Base-by-base conservation (phyloP, 2,329 filamentous ascomycete species). In the Diaporthe ilicicola region DNA sequence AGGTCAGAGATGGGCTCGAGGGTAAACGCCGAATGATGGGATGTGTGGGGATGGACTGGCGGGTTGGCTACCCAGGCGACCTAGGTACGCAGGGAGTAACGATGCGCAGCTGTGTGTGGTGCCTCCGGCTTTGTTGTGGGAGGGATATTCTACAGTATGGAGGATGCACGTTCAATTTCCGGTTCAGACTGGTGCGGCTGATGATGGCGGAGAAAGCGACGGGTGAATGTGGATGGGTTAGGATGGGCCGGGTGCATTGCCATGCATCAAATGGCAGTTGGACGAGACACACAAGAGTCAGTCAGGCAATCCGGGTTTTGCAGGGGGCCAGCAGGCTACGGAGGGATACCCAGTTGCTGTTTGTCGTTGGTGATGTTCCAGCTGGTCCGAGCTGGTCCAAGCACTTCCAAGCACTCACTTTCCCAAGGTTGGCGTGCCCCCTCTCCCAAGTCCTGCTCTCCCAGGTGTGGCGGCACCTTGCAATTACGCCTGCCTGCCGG, bases 351-450 rank as follows among this genome's bases (percentile, higher is more conserved):
- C 44, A 64, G 84, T 65, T 83, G 84, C 69, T 86, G 83, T 82
- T 91, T 88, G 46, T 82, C 82, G 61, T 90, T 88, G 44, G 85
- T 86, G 73, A 90, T 86, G 55, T 83, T 82, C 59, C 44, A 64
- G 59, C 59, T 62, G 59, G 59, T 62, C 59, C 59, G 27, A 62
- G 59, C 59, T 62, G 59, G 59, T 62, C 59, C 29, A 62, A 62
- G 56, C 56, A 62, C 56, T 46, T 48, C 9, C 56, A 61, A 61
- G 56, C 56, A 62, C 56, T 61, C 32, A 39, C 56, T 61, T 46
- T 46, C 56, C 59, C 22, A 39, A 39, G 59, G 59, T 46, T 62
- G 42, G 59, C 24, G 42, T 34, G 9, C 42, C 59, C 34, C 59
- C 42, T 62, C 59, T 22, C 12, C 39, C 56, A 46, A 44, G 39